Percentiles rank a stretch among this genome's conserved stretches.
Conservation (phyloP, 768 basidiomycete genomes). For the Holtermannia corniformis region DNA sequence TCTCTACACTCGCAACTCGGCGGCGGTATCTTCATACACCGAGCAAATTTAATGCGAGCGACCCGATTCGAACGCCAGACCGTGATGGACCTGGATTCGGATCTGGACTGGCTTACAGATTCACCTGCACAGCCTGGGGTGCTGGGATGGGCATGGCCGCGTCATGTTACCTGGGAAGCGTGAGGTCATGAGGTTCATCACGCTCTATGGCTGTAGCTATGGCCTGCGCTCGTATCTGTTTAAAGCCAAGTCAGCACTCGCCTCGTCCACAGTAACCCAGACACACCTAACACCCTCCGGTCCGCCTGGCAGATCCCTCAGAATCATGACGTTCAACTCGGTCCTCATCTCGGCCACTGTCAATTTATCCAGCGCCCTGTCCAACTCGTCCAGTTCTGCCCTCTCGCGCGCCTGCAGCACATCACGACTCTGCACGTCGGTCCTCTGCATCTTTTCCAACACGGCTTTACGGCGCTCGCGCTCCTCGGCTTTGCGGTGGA, state of each 20-base stretch:
- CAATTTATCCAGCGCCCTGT: constrained; percentile 62
- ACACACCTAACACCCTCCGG: constrained; percentile 9
- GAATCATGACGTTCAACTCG: constrained; percentile 79
- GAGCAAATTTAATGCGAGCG: too few species aligned
- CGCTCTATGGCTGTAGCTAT: too few species aligned
- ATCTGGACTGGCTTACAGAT: too few species aligned
- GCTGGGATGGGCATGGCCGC: too few species aligned
- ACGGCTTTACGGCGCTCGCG: constrained; percentile 62
- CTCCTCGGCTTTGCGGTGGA: constrained; percentile 63
- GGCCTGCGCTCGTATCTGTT: not conserved
- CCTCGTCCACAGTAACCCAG: not conserved
- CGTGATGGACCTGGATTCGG: too few species aligned
- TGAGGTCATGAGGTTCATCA: too few species aligned
- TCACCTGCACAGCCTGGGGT: too few species aligned
- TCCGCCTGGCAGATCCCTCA: constrained; percentile 59
- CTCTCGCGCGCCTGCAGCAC: constrained; percentile 66
- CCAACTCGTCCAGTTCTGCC: constrained; percentile 63
- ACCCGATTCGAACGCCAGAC: too few species aligned
- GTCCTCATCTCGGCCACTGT: constrained; percentile 72
- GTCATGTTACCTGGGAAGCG: too few species aligned
- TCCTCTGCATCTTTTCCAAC: constrained; percentile 69
- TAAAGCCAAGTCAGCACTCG: constrained; percentile 4
- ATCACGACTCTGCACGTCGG: constrained; percentile 60
- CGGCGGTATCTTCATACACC: too few species aligned
- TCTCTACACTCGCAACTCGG: too few species aligned